Percentiles rank a stretch among this genome's conserved stretches.
Conservation (phyloP, 2,329 filamentous ascomycete species). For the Cladosporium sp. region DNA sequence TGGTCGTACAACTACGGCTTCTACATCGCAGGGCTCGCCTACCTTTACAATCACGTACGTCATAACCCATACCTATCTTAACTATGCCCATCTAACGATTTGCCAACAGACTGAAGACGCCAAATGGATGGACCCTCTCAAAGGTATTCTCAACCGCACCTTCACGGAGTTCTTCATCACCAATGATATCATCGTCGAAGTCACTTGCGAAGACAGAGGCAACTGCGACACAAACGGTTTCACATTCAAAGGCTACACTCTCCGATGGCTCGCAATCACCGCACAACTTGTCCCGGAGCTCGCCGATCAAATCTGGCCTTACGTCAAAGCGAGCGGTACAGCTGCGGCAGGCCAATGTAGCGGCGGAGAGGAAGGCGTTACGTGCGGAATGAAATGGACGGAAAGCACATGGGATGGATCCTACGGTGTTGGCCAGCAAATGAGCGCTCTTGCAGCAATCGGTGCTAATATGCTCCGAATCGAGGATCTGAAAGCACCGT, state of each 20-base stretch:
- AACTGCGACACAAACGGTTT: slow-evolving; percentile 43
- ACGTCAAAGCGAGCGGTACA: slow-evolving; percentile 37
- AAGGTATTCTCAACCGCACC: slow-evolving; percentile 22
- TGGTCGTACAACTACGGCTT: slow-evolving; percentile 45
- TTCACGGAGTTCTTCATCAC: slow-evolving; percentile 37
- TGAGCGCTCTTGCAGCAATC: slow-evolving; percentile 50
- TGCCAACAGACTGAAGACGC: slow-evolving; percentile 19
- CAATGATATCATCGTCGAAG: slow-evolving; percentile 39
- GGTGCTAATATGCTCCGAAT: slow-evolving; percentile 39
- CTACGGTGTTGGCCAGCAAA: slow-evolving; percentile 48
- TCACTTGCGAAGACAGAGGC: slow-evolving; percentile 37
- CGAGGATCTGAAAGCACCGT: slow-evolving; percentile 28
- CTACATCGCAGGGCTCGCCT: slow-evolving; percentile 44
- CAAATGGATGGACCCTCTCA: slow-evolving; percentile 22
- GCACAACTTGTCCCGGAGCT: slow-evolving; percentile 56
- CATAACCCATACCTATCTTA: slow-evolving; percentile 15
- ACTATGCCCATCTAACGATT: not conserved
- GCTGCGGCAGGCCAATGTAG: slow-evolving; percentile 51
- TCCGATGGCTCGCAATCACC: slow-evolving; percentile 56
- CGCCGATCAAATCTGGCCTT: slow-evolving; percentile 47
- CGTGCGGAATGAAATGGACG: slow-evolving; percentile 43
- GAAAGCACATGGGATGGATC: slow-evolving; percentile 37
- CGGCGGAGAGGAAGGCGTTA: slow-evolving; percentile 42
- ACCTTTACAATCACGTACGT: slow-evolving; percentile 40
- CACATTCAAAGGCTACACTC: slow-evolving; percentile 39